Conservation (phyloP, 108 stramenopile genomes). For the Cylindrotheca closterium region DNA sequence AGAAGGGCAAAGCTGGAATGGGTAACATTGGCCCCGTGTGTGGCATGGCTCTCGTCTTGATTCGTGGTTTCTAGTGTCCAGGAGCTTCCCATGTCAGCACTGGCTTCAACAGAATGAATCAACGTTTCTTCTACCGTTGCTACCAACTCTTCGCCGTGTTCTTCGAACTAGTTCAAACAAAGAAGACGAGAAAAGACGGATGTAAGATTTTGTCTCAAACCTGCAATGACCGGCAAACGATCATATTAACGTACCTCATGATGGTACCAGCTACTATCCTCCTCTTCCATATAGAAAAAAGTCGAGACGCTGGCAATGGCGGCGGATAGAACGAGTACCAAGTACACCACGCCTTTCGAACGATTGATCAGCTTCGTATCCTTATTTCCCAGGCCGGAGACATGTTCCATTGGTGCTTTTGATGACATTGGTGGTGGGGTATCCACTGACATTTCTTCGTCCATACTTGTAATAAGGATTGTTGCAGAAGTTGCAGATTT, state of each 20-base stretch:
- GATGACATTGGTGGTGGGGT: too few relatives aligned
- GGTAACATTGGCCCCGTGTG: background rate
- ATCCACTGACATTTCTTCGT: too few relatives aligned
- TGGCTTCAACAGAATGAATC: conserved; percentile 34
- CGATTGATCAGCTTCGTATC: too few relatives aligned
- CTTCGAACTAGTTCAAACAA: conserved; percentile 12
- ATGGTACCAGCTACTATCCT: conserved; percentile 28
- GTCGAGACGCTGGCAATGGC: conserved; percentile 23
- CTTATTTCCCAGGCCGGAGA: too few relatives aligned
- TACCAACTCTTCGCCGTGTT: conserved; percentile 8
- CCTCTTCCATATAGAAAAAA: conserved; percentile 21
- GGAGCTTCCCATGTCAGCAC: too few relatives aligned
- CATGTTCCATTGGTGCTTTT: too few relatives aligned
- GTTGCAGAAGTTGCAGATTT: too few relatives aligned
- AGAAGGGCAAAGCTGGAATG: background rate
- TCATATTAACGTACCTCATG: conserved; percentile 13
- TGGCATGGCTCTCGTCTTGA: too few relatives aligned
- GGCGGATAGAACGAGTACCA: conserved; percentile 24
- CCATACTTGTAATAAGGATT: too few relatives aligned
- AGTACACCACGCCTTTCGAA: conserved; percentile 6
- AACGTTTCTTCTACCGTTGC: background rate
- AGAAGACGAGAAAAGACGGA: too few relatives aligned
- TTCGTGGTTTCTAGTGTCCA: too few relatives aligned
- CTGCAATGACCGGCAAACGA: background rate
- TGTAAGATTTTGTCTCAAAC: too few relatives aligned